A percentile compares a stretch with the other conserved stretches of the same genome.
These are phyloP conservation scores for Mycotypha africana DNA, from an alignment of 371 early-diverging fungal species.

Conservation along the genomic window DNA sequence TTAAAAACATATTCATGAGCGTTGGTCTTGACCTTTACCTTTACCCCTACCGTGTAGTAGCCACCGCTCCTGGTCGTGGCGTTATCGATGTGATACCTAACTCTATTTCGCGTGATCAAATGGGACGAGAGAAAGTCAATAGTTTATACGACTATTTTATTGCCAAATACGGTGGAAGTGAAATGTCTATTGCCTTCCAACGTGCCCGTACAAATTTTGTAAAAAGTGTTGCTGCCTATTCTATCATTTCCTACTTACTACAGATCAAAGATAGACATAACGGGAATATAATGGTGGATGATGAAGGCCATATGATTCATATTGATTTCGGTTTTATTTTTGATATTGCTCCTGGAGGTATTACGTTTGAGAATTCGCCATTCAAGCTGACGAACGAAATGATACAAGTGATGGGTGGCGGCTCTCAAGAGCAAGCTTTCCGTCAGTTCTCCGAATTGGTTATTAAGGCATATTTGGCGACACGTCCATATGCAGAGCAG, in stretches of 20 bases:
- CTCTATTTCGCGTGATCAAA: conserved; percentile 96
- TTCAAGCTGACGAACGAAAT: conserved; percentile 99
- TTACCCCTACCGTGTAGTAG: conserved; percentile 97
- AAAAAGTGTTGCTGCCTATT: conserved; percentile 96
- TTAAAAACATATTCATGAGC: conserved; percentile 92
- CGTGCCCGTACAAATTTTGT: conserved; percentile 95
- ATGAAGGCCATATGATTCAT: conserved; percentile 96
- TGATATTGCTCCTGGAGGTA: conserved; percentile 98
- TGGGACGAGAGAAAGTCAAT: conserved; percentile 98
- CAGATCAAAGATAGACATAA: conserved; percentile 99
- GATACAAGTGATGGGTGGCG: conserved; percentile 94
- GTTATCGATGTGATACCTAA: conserved; percentile 99
- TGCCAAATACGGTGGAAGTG: conserved; percentile 90
- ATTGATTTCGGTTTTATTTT: conserved; percentile 99
- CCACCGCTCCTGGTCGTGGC: conserved; percentile 97
- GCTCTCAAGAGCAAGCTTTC: conserved; percentile 77
- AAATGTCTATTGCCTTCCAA: conserved; percentile 81
- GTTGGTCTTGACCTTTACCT: conserved; percentile 93
- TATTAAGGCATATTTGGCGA: conserved; percentile 89
- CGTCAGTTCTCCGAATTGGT: conserved; percentile 86
- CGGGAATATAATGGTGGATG: conserved; percentile 99
- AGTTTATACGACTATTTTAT: conserved; percentile 93
- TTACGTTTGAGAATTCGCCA: conserved; percentile 95
- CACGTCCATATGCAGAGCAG: conserved; percentile 91
- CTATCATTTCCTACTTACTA: conserved; percentile 91